phyloP scores from a whole-genome alignment of 108 stramenopile genomes.

The Schizochytrium sp. region DNA sequence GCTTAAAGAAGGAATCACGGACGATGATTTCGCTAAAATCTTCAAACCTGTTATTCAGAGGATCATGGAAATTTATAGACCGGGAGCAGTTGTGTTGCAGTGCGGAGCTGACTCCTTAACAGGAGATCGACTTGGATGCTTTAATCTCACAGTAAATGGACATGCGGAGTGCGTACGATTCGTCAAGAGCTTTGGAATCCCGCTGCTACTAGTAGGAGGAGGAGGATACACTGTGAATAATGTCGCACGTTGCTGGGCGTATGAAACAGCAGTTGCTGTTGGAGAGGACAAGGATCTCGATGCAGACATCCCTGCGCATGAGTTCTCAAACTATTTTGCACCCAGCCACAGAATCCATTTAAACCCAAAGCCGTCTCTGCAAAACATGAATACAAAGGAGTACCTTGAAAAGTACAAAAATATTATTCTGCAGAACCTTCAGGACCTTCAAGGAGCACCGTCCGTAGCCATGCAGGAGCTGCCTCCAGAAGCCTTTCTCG shows the following conservation, averaged over 20 bases:
- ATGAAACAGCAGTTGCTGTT: conserved; percentile 89
- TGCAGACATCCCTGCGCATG: conserved; percentile 97
- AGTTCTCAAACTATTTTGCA: conserved; percentile 98
- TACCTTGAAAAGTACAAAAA: conserved; percentile 73
- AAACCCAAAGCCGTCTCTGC: conserved; percentile 80
- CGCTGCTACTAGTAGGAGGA: conserved; percentile 95
- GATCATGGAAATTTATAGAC: conserved; percentile 95
- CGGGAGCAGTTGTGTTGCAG: conserved; percentile 97
- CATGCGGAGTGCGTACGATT: conserved; percentile 90
- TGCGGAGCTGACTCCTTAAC: conserved; percentile 99
- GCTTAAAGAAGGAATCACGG: conserved; percentile 94
- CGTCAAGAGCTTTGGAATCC: conserved; percentile 91
- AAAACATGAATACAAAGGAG: conserved; percentile 87
- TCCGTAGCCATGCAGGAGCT: conserved; percentile 55
- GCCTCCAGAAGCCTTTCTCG: conserved; percentile 32
- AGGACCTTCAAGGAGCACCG: conserved; percentile 50
- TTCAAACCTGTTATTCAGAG: conserved; percentile 95
- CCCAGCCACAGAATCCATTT: conserved; percentile 97
- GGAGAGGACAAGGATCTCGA: conserved; percentile 81
- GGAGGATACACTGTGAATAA: conserved; percentile 99
- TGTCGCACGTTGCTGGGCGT: conserved; percentile 96
- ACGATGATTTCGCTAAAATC: conserved; percentile 86
- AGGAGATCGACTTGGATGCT: conserved; percentile 98
- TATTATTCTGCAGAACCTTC: conserved; percentile 84
- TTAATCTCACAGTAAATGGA: conserved; percentile 94